phyloP scores from a whole-genome alignment of 306 rosid genomes.

The Acmispon strigosus region DNA sequence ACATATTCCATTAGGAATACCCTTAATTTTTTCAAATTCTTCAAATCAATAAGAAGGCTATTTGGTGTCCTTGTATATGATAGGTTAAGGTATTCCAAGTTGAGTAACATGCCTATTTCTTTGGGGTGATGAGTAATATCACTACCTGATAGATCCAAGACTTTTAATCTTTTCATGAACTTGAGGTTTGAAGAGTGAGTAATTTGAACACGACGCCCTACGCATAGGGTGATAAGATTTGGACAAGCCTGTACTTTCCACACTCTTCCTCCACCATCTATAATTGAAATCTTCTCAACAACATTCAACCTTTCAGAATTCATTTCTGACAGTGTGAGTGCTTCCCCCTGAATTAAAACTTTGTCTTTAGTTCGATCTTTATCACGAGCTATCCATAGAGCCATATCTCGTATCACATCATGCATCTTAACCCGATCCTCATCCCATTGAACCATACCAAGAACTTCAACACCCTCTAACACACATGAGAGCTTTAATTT shows the following conservation, averaged over 20 bases:
- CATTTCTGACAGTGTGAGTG: background rate
- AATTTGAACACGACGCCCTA: too few relatives aligned
- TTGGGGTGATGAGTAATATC: too few relatives aligned
- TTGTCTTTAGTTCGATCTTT: background rate
- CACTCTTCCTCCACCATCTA: background rate
- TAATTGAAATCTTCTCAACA: constrained; percentile 10
- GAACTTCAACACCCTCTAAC: background rate
- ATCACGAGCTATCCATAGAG: constrained; percentile 1
- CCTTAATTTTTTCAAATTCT: constrained; percentile 1
- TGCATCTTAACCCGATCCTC: background rate
- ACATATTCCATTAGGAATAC: background rate
- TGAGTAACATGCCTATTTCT: background rate
- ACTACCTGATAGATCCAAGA: background rate
- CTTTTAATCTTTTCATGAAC: background rate
- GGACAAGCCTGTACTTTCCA: background rate
- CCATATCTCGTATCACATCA: constrained; percentile 12
- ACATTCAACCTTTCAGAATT: background rate
- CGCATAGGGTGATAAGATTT: background rate
- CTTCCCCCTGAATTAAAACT: background rate
- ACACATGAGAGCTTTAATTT: background rate
- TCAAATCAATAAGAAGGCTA: background rate
- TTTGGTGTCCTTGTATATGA: accelerated
- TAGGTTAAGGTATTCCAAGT: constrained; percentile 12
- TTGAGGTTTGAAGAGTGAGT: background rate
- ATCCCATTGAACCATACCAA: too few relatives aligned